Base-by-base conservation (phyloP, 352 stramenopile genomes). In the Globisporangium yorkense region DNA sequence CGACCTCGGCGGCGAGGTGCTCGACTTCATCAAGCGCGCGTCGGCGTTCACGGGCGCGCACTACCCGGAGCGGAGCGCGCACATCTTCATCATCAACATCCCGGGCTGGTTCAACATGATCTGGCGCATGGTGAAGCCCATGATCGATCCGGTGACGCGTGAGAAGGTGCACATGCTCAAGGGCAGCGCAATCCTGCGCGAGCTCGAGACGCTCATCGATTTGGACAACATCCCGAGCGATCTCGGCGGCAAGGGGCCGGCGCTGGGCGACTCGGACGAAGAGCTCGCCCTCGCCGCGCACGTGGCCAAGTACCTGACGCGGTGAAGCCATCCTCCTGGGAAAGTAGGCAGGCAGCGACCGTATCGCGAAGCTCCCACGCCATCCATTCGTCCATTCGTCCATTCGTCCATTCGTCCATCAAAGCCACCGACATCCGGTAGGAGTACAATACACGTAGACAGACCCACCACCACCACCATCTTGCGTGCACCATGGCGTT, bases 81-180 rank as follows among this genome's bases (percentile, higher is more conserved):
- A 96, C 60, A 98, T 97, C 60, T 92, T 98, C 47, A 92, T 98
- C 49, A 87, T 98, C 56, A 98, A 98, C 77, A 95, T 97, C 33
- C 94, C 94, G 0, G 85, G 80, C 52, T 98, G 94, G 94, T 97
- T 98, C 70, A 89, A 94, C 70, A 89, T 91, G 61, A 81, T 97
- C 45, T 98, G 94, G 79, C 91, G 90, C 51, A 84, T 97, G 57
- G 84, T 98, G 51, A 96, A 96, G 72, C 93, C 94, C 21, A 57
- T 98, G 44, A 87, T 98, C 56, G 83, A 97, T 56, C 92, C 96
- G 31, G 92, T 95, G 10, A 98, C 94, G n/a, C 86, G 89, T 59
- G 77, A 97, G 55, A 98, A 98, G 77, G 96, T 98, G 43, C 80
- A 94, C 50, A 91, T 91, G 80, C 70, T 94, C 41, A 92, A 91